These are phyloP conservation scores for Halenospora varia DNA, from an alignment of 495 filamentous ascomycete genomes.

Conservation along the genomic window DNA sequence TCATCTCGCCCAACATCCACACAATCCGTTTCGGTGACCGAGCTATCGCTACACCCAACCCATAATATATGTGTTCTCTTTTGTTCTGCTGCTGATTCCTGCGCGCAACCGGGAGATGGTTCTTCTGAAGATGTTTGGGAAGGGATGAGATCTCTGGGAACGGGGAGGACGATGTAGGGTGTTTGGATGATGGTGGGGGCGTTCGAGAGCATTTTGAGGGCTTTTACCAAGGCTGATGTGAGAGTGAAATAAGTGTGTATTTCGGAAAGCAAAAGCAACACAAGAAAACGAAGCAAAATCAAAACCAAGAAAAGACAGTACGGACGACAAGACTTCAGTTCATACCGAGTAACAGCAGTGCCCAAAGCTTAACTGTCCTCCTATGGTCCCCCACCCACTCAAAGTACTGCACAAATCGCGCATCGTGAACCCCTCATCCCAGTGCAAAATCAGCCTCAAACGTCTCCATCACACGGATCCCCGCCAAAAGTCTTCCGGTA, in stretches of 20 bases:
- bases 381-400: no score
- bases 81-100: no score
- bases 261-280: not conserved
- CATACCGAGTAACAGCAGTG: no score
- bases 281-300: not conserved
- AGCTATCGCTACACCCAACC: conserved; percentile 40
- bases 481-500: no score
- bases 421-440: not conserved
- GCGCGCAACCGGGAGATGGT: no score
- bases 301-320: not conserved
- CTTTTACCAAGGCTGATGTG: not conserved
- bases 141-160: not conserved
- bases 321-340: no score
- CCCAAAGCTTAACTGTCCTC: no score
- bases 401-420: not conserved
- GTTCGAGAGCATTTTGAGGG: not conserved
- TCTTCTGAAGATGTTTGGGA: not conserved
- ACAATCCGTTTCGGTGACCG: conserved; percentile 32
- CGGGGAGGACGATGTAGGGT: not conserved
- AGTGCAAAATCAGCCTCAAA: not conserved
- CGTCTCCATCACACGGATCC: no score
- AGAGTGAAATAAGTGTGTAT: not conserved
- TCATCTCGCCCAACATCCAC: conserved; percentile 33
- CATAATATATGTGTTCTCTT: conserved; percentile 34
- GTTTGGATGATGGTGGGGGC: not conserved